phyloP scores from a whole-genome alignment of 129 eudicot species.

The Pseudognaphalium luteoalbum region DNA sequence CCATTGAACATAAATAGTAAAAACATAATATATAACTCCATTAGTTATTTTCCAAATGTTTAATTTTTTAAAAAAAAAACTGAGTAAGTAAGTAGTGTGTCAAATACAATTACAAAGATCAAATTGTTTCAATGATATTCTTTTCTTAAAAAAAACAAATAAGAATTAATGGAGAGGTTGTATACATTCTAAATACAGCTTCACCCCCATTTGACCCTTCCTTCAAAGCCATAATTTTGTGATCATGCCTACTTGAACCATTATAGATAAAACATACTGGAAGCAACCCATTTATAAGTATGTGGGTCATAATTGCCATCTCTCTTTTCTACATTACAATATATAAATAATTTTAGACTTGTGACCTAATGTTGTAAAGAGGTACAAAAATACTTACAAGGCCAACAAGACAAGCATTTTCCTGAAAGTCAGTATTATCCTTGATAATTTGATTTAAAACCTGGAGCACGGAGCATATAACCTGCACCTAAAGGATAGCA shows the following conservation, averaged over 20 bases:
- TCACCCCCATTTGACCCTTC: background rate
- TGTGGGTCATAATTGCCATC: background rate
- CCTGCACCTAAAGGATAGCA: conserved; percentile 52
- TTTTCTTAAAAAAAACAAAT: background rate
- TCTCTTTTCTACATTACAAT: background rate
- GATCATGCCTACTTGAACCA: background rate
- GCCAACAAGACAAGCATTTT: conserved; percentile 97
- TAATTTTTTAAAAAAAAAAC: too few species aligned
- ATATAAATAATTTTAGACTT: background rate
- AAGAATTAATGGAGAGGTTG: background rate
- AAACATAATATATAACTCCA: background rate
- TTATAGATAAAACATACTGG: background rate
- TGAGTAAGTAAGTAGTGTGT: background rate
- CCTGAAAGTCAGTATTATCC: conserved; percentile 87
- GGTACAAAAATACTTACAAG: conserved; percentile 60
- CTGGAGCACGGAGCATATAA: conserved; percentile 81
- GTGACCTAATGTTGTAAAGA: conserved; percentile 15
- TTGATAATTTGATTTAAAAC: conserved; percentile 81
- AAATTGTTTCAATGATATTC: background rate
- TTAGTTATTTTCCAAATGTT: background rate
- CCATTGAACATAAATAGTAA: background rate
- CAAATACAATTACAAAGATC: background rate
- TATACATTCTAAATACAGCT: background rate
- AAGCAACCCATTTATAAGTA: background rate
- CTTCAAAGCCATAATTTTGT: background rate